Base-by-base conservation (phyloP, 768 basidiomycete genomes). In the Termitomyces sp. region DNA sequence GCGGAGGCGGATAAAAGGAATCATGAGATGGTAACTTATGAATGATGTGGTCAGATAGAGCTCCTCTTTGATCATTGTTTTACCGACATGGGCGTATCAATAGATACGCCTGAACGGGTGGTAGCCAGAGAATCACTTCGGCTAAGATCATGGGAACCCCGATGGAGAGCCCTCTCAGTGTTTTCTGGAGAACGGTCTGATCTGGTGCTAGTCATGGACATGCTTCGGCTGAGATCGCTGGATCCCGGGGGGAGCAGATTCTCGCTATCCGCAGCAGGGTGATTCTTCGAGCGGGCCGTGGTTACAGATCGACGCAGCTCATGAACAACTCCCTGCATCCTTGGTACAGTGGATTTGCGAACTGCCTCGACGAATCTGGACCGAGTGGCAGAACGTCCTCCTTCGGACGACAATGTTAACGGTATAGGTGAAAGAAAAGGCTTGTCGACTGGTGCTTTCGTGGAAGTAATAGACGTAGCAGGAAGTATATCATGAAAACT, bases 401-500 rank as follows among this genome's bases (percentile, higher is more conserved):
- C 58, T 32, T n/a, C 32, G 31, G 19, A 4, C 14, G 21, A 62
- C 54, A 14, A 58, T 63, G 35, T 53, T 41, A n/a, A 43, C 4
- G 34, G 49, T 40, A 17, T 59, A 17, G 25, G 8, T 12, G 57
- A 58, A 32, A 58, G 29, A 2, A 50, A 35, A 14, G 54, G 25
- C 23, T 43, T 54, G 17, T 65, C 59, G 17, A 57, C 54, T 5
- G 72, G 69, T 29, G 69, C 59, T 1, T 70, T 68, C 7, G 78
- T 70, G 0, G 77, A 66, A 3, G 80, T 72, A 56, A 84, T 82
- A n/a, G 75, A 69, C 8, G 70, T 62, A 5, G 76, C 53, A 1
- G 82, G 78, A 10, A 83, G 69, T 19, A 83, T 75, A 40, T 82
- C 78, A 38, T 70, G 69, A 60, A 83, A 83, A 5, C 79, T 77